Base-by-base conservation (phyloP, 768 basidiomycete species). In the Harrya chromipes region DNA sequence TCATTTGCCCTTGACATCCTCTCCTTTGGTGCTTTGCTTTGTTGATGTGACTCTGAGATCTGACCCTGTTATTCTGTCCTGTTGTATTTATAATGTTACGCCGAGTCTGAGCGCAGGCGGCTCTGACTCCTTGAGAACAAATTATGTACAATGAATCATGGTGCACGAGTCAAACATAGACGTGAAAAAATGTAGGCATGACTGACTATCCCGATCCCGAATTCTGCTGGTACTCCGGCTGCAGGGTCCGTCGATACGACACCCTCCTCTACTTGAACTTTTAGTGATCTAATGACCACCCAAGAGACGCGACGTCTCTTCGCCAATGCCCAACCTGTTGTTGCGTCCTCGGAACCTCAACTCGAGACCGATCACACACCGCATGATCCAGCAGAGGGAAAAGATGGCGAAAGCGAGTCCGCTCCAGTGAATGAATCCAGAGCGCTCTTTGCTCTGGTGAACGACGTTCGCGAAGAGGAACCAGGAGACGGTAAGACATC, bases 401-500 rank as follows among this genome's bases (percentile, higher is more conserved):
- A 87, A 62, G 63, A 84, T 73, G 65, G 83, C 77, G 62, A 80
- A 80, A 13, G 71, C 82, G 39, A 86, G 75, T 3, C 82, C 82
- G 17, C 75, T 76, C 82, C 83, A 87, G 65, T 84, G 83, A 46
- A 87, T 73, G 68, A 86, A 83, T 47, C 67, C 72, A 44, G 74
- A 71, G 39, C 62, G 67, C 31, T 66, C 68, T 43, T 67, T 63
- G 37, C 52, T 67, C 63, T 82, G 72, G 52, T 79, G 71, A 20
- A 73, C 74, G 66, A 82, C 87, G 68, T 86, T 77, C 26, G 81
- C 85, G 57, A 80, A 83, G 26, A 87, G 69, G 36, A 73, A 76
- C 80, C 81, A 85, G 6, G 83, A 74, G 58, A 87, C 82, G 47
- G 82, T 83, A 49, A 83, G 76, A 46, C 83, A 77, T 1, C 81